These are phyloP conservation scores for Magnusiomyces suaveolens DNA, from an alignment of 1,139 yeast genomes.

Conservation along the genomic window DNA sequence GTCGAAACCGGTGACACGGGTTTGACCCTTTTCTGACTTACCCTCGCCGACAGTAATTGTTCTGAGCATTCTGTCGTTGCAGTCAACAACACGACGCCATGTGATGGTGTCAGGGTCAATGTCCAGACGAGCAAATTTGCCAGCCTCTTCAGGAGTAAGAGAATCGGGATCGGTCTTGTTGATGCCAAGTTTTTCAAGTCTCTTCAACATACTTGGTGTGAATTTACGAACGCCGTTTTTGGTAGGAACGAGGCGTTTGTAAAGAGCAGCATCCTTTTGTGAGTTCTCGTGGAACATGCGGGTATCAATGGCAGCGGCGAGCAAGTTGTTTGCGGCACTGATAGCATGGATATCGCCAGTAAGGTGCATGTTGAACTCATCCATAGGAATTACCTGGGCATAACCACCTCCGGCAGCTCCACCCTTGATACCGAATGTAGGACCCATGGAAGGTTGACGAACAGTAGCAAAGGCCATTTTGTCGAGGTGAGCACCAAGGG, in stretches of 20 bases:
- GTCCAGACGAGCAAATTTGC: conserved; percentile 73
- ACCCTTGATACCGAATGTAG: conserved; percentile 96
- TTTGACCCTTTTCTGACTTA: conserved; percentile 84
- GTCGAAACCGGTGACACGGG: conserved; percentile 87
- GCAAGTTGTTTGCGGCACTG: conserved; percentile 85
- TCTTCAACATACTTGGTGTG: conserved; percentile 65
- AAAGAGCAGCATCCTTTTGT: conserved; percentile 79
- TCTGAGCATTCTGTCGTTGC: conserved; percentile 87
- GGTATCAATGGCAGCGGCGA: conserved; percentile 97
- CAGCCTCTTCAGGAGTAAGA: conserved; percentile 69
- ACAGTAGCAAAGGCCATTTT: conserved; percentile 89
- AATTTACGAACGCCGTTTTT: conserved; percentile 76
- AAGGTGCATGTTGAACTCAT: conserved; percentile 94
- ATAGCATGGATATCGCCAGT: conserved; percentile 98
- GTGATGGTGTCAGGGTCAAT: conserved; percentile 91
- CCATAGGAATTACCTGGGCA: conserved; percentile 98
- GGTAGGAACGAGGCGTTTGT: conserved; percentile 81
- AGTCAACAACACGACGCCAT: conserved; percentile 94
- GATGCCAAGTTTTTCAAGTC: conserved; percentile 76
- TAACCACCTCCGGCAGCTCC: conserved; percentile 99
- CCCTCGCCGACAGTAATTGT: conserved; percentile 90
- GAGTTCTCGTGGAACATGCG: conserved; percentile 95
- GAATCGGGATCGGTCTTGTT: conserved; percentile 73
- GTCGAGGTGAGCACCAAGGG: conserved; percentile 87
- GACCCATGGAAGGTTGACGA: conserved; percentile 98